Evolutionary conservation across 192 early-diverging fungal genomes (phyloP), one percentile per base, ranked within the genome.

Genomic region (Lobulomyces angularis): DNA sequence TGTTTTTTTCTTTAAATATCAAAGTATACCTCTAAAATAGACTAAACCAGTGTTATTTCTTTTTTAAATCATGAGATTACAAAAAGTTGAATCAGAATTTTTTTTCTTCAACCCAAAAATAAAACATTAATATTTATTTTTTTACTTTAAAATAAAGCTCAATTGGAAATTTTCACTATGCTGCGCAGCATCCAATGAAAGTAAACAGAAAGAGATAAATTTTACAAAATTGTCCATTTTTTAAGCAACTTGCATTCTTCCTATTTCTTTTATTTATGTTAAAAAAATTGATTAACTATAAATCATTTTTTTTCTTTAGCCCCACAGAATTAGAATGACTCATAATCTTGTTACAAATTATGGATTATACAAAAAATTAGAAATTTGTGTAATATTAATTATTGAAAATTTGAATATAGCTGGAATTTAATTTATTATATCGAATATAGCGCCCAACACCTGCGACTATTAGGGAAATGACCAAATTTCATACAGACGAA

Each of bases 281-380:
- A n/a, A n/a, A n/a, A n/a, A n/a, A n/a, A n/a, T n/a, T n/a, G n/a
- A n/a, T n/a, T n/a, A n/a, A n/a, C n/a, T n/a, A n/a, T n/a, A n/a
- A n/a, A 5, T 6, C 7, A 18, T 48, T 8, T 16, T 26, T 38
- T 27, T 11, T 8, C 82, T 89, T 78, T 83, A 97, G 61, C 94
- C 94, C 3, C 88, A 95, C 51, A 71, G 94, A 11, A 65, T 98
- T 37, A 78, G 90, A 2, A 67, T 96, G 61, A 90, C 94, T 0
- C 93, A 96, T 46, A 88, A 93, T 48, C 59, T 98, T 37, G 81
- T 98, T 17, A 58, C 90, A 34, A 86, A 82, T 43, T 98, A 95
- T 57, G 89, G 82, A 8, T 59, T 98, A 25, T 81, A 90, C 64
- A 77, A 88, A 38, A 78, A 92, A 46, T 69, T 98, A 75, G 82